These are phyloP conservation scores for Populus ilicifolia DNA, from an alignment of 345 rosid genomes.

Conservation along the genomic window DNA sequence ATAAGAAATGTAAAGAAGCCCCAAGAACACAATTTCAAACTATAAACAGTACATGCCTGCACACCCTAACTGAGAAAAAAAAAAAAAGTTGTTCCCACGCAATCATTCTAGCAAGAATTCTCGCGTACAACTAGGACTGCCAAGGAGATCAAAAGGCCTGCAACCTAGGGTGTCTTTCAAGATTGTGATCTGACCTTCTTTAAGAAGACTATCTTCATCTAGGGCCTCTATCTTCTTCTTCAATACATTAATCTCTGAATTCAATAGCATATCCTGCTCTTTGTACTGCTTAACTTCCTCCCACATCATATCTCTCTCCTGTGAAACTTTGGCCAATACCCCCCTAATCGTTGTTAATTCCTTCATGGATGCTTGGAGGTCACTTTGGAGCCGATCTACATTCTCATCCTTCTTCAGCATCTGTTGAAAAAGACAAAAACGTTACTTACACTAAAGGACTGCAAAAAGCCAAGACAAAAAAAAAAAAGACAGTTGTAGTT, in stretches of 20 bases:
- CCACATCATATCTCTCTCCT: conserved; percentile 87
- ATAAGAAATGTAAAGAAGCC: not conserved
- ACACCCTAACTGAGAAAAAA: not conserved
- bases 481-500: not conserved
- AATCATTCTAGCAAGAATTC: conserved; percentile 31
- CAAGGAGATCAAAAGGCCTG: conserved; percentile 54
- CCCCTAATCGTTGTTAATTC: conserved; percentile 46
- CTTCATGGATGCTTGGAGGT: conserved; percentile 62
- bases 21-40: conserved; percentile 12
- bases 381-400: conserved; percentile 40
- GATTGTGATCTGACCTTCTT: conserved; percentile 92
- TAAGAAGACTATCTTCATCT: conserved; percentile 73
- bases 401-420: conserved; percentile 75
- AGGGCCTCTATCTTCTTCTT: conserved; percentile 65
- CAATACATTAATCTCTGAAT: conserved; percentile 56
- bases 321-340: conserved; percentile 57
- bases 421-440: conserved; percentile 32
- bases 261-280: conserved; percentile 82
- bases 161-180: conserved; percentile 63
- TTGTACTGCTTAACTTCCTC: conserved; percentile 68
- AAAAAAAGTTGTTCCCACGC: not conserved
- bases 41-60: conserved; percentile 26
- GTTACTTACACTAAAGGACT: not conserved
- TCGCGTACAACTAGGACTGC: conserved; percentile 42
- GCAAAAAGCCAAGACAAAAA: not conserved